These are phyloP conservation scores for Pyrenula aspistea DNA, from an alignment of 495 filamentous ascomycete genomes.

Conservation along the genomic window DNA sequence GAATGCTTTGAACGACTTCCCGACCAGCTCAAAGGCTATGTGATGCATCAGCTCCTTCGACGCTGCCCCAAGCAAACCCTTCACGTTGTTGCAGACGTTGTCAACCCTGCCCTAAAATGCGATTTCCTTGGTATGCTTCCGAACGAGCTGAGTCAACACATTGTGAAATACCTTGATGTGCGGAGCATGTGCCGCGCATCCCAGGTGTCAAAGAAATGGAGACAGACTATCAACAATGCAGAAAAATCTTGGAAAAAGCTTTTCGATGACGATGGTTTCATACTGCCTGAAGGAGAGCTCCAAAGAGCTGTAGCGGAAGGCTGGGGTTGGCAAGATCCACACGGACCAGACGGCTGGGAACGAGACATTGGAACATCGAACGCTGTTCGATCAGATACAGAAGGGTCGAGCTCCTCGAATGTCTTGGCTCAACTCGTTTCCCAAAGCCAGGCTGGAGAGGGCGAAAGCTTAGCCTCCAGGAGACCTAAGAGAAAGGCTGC, in stretches of 20 bases:
- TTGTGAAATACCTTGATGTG: constrained; percentile 76
- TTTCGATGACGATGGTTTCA: constrained; percentile 72
- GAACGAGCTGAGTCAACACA: constrained; percentile 73
- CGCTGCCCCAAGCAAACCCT: constrained; percentile 83
- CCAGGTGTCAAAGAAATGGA: constrained; percentile 91
- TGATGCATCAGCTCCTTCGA: constrained; percentile 91
- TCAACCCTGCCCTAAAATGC: constrained; percentile 93
- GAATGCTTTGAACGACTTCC: constrained; percentile 88
- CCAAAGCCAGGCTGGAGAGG: constrained; percentile 1
- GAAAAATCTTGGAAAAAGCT: constrained; percentile 94
- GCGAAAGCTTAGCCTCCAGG: constrained; percentile 12
- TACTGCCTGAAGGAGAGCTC: constrained; percentile 69
- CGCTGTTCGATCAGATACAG: constrained; percentile 27
- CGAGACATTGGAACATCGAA: constrained; percentile 54
- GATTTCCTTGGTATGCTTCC: constrained; percentile 81
- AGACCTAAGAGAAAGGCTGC: constrained; percentile 43
- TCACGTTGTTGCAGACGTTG: constrained; percentile 79
- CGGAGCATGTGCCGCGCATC: constrained; percentile 84
- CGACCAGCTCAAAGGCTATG: constrained; percentile 73
- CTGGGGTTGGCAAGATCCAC: constrained; percentile 98
- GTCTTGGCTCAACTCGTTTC: constrained; percentile 3
- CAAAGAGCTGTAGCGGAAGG: constrained; percentile 78
- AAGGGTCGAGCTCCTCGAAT: constrained; percentile 1
- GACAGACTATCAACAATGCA: constrained; percentile 76
- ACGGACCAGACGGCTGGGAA: constrained; percentile 62